Base-by-base conservation (phyloP, 805 yeast species). In the Yarrowia divulgata region DNA sequence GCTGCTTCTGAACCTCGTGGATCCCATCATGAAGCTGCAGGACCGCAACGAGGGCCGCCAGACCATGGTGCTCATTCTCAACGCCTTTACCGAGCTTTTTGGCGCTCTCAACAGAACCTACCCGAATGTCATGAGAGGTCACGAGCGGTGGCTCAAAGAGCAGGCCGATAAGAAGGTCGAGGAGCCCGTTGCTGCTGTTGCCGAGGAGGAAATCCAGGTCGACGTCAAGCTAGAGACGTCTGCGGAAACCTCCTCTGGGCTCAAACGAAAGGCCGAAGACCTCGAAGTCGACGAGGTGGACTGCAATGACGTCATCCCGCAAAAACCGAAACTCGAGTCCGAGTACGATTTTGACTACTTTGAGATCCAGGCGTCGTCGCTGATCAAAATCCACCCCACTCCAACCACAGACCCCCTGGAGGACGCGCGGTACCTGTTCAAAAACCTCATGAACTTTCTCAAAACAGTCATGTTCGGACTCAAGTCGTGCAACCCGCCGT, bases 391-490 rank as follows among this genome's bases (percentile, higher is more conserved):
- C 1, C 79, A 85, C 10, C 86, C 85, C 45, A 82, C 79, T 2
- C 75, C 84, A 0, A 80, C 78, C 12, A 80, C 82, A 23, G 94
- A 90, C 72, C 91, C 93, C 14, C 81, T 91, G 67, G 92, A 92
- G 74, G 97, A 93, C 76, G 94, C 97, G 0, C 85, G 96, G 54
- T 91, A 90, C 74, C 80, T 95, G 39, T 92, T 93, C 84, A 86
- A 94, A 72, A 93, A 97, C 5, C 80, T 96, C 68, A 86, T 95
- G 89, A 90, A 93, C 5, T 95, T 95, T 76, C 81, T 95, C 74
- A 92, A 93, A 76, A 91, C 97, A 0, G 90, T 93, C 52, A 90
- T 94, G 74, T 91, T 89, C 78, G 97, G 97, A 3, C 81, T 96
- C 72, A 93, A 92, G 76, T 88, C 88, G 67, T 93, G 97, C 76